Conservation (phyloP, 495 filamentous ascomycete species). For the Aspergillus funiculosus region DNA sequence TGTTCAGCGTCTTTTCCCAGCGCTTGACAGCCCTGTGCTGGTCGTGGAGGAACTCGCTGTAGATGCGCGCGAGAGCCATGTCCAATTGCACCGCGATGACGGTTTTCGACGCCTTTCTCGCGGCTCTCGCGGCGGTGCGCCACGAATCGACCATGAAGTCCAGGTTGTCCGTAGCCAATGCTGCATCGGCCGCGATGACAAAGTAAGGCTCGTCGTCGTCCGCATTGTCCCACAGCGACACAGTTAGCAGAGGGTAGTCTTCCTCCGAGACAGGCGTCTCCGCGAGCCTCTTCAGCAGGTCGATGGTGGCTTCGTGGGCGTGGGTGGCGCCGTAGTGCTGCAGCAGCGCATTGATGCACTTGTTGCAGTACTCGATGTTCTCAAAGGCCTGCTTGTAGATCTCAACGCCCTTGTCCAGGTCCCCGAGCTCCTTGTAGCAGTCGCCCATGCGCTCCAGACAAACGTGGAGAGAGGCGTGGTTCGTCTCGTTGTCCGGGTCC, state of each 20-base stretch:
- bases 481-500: not conserved
- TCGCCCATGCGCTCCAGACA: not conserved
- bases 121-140: slow-evolving; percentile 1
- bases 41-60: slow-evolving; percentile 11
- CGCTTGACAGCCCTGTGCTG: slow-evolving; percentile 1
- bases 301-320: slow-evolving; percentile 1
- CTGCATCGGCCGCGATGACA: slow-evolving; percentile 7
- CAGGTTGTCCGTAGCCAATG: slow-evolving; percentile 9
- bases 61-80: slow-evolving; percentile 8
- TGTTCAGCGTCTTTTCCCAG: slow-evolving; percentile 12
- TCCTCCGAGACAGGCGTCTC: slow-evolving; percentile 4
- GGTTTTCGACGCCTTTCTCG: slow-evolving; percentile 1
- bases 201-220: not conserved
- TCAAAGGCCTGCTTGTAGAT: not conserved
- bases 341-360: slow-evolving; percentile 3
- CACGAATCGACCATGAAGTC: slow-evolving; percentile 7
- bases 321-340: not conserved
- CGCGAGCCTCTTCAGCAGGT: not conserved
- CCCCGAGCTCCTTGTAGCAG: not conserved
- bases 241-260: slow-evolving; percentile 3
- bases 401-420: not conserved
- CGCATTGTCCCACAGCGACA: slow-evolving; percentile 2
- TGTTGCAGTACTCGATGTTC: not conserved
- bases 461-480: not conserved
- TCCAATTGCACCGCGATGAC: slow-evolving; percentile 5